Evolutionary conservation across 1,139 yeast genomes (phyloP).

Genomic region (Suhomyces choctaworum): DNA sequence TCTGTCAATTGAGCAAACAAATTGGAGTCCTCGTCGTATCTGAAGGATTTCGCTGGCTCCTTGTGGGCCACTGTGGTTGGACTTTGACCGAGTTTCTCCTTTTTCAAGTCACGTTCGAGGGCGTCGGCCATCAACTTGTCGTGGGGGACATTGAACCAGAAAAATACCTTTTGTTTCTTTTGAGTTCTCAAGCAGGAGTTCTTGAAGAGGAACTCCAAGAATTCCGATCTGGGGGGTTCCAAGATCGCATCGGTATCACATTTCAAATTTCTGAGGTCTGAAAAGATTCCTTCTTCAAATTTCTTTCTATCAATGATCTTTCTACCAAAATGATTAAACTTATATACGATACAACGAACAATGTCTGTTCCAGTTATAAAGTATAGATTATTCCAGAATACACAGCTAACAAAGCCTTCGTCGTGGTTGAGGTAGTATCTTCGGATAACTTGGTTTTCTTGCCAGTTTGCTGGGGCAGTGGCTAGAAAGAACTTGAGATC

Average conservation of each 20-base stretch:
- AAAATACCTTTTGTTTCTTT: conserved; percentile 94
- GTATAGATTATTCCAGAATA: conserved; percentile 87
- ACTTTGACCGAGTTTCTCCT: conserved; percentile 58
- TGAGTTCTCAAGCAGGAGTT: conserved; percentile 91
- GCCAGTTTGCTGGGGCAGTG: conserved; percentile 96
- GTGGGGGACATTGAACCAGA: conserved; percentile 96
- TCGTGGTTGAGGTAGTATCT: conserved; percentile 83
- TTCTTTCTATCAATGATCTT: conserved; percentile 82
- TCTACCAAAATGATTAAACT: conserved; percentile 89
- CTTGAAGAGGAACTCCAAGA: conserved; percentile 79
- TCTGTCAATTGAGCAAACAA: conserved; percentile 50
- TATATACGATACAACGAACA: conserved; percentile 85
- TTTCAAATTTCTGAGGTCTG: conserved; percentile 83
- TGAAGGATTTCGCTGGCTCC: conserved; percentile 67
- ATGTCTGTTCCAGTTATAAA: conserved; percentile 96
- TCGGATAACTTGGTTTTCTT: conserved; percentile 81
- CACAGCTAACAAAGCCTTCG: conserved; percentile 89
- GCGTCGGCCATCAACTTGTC: conserved; percentile 94
- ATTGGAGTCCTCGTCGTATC: conserved; percentile 49
- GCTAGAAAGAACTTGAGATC: conserved; percentile 82
- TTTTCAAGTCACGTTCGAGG: conserved; percentile 84
- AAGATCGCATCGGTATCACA: conserved; percentile 86
- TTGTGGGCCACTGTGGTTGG: conserved; percentile 60
- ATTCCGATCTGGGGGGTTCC: conserved; percentile 85
- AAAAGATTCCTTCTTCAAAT: conserved; percentile 95